A percentile compares a stretch with the other conserved stretches of the same genome.
phyloP scores from a whole-genome alignment of 2,329 filamentous ascomycete genomes.

The Xylaria sp. region DNA sequence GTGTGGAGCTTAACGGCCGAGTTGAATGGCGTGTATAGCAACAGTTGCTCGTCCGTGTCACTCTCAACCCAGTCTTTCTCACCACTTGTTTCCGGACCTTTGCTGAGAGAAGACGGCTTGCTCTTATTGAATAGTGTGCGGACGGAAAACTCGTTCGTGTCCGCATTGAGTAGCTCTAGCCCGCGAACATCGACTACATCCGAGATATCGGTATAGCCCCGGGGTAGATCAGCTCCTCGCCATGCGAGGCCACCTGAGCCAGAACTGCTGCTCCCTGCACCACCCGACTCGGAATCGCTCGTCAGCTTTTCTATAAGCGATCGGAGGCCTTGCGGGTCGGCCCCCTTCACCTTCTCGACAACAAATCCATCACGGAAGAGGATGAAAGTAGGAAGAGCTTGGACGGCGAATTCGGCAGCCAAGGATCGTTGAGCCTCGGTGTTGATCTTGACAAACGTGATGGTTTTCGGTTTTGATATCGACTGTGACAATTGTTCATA shows the following conservation, averaged over 20 bases:
- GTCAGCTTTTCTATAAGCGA: slow-evolving; percentile 73
- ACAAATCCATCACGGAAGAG: slow-evolving; percentile 77
- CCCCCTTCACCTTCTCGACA: slow-evolving; percentile 73
- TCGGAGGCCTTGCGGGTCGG: slow-evolving; percentile 73
- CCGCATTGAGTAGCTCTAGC: slow-evolving; percentile 86
- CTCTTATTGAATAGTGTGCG: slow-evolving; percentile 75
- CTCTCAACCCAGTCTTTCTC: slow-evolving; percentile 90
- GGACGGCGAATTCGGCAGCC: slow-evolving; percentile 73
- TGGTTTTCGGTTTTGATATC: slow-evolving; percentile 71
- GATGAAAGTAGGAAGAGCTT: slow-evolving; percentile 87
- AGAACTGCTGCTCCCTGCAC: slow-evolving; percentile 49
- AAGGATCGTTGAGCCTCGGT: slow-evolving; percentile 72
- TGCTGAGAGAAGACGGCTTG: slow-evolving; percentile 70
- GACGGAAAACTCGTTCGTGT: slow-evolving; percentile 74
- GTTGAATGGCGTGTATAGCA: slow-evolving; percentile 91
- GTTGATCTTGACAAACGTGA: slow-evolving; percentile 89
- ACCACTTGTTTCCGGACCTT: slow-evolving; percentile 91
- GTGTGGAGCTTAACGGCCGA: slow-evolving; percentile 89
- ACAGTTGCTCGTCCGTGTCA: slow-evolving; percentile 94
- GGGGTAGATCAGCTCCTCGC: slow-evolving; percentile 76
- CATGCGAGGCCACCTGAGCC: slow-evolving; percentile 60
- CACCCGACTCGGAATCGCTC: slow-evolving; percentile 63
- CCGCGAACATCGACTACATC: slow-evolving; percentile 79
- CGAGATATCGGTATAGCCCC: slow-evolving; percentile 84
- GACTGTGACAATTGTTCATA: slow-evolving; percentile 78